Percentiles rank a stretch among this genome's conserved stretches.
phyloP scores from a whole-genome alignment of 805 yeast species.

The Saturnispora quitensis region DNA sequence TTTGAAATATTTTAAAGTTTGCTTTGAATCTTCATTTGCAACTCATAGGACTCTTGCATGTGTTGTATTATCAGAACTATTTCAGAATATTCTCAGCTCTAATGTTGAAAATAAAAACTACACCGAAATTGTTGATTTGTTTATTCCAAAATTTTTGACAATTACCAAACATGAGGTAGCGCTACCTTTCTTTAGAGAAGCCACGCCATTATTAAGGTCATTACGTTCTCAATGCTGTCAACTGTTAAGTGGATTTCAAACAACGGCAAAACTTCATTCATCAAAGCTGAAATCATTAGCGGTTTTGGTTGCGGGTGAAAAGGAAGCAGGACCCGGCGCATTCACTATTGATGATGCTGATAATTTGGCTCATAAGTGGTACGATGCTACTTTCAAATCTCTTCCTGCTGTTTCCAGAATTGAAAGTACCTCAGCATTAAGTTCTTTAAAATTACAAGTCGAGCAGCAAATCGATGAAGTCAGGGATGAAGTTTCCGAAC shows the following conservation, averaged over 20 bases:
- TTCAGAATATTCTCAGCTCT: constrained; percentile 22
- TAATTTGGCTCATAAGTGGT: constrained; percentile 52
- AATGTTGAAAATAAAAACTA: constrained; percentile 13
- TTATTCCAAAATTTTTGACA: constrained; percentile 7
- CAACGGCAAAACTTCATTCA: constrained; percentile 56
- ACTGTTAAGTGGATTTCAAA: constrained; percentile 64
- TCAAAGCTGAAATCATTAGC: constrained; percentile 75
- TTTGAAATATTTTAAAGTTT: constrained; percentile 14
- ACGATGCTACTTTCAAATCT: constrained; percentile 51
- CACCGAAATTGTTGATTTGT: constrained; percentile 11
- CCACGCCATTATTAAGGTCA: constrained; percentile 77
- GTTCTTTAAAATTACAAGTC: constrained; percentile 69
- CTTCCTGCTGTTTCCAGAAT: constrained; percentile 65
- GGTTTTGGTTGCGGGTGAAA: constrained; percentile 86
- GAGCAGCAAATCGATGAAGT: constrained; percentile 62
- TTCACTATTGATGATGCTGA: constrained; percentile 75
- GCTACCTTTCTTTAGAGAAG: constrained; percentile 62
- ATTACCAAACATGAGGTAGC: background rate
- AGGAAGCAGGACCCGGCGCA: constrained; percentile 90
- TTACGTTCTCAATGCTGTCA: constrained; percentile 84
- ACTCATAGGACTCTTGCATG: constrained; percentile 73
- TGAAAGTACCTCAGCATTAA: constrained; percentile 60
- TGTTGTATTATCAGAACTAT: constrained; percentile 60
- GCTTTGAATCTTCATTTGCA: constrained; percentile 55
- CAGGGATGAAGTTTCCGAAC: constrained; percentile 36